A percentile compares a stretch with the other conserved stretches of the same genome.
phyloP scores from a whole-genome alignment of 2,329 filamentous ascomycete species.

The Sporothrix protearum region DNA sequence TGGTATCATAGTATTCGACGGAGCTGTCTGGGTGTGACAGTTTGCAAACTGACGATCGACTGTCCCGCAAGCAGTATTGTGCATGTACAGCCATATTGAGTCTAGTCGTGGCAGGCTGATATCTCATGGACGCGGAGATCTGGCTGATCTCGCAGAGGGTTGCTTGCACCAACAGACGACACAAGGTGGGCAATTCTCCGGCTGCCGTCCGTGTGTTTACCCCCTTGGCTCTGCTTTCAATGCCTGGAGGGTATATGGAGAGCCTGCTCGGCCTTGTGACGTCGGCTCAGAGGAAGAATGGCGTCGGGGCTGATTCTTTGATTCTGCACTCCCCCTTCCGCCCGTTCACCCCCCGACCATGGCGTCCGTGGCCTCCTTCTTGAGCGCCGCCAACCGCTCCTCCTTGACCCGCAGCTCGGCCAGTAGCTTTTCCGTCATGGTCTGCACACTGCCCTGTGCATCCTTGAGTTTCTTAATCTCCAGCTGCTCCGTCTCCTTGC shows the following conservation, averaged over 20 bases:
- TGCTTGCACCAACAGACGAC: not conserved
- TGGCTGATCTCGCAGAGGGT: not conserved
- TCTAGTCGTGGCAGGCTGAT: not conserved
- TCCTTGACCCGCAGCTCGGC: conserved; percentile 63
- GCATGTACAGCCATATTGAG: not conserved
- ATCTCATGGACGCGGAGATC: not conserved
- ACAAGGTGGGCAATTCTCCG: not conserved
- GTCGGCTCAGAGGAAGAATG: not conserved
- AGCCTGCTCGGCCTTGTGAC: not conserved
- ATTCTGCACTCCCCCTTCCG: not conserved
- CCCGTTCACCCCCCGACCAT: conserved; percentile 25
- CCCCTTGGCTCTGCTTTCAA: not conserved
- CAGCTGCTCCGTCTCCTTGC: conserved; percentile 63
- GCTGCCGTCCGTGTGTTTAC: not conserved
- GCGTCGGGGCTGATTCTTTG: not conserved
- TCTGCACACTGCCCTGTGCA: conserved; percentile 61
- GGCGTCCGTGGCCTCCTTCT: conserved; percentile 43
- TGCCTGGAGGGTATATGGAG: not conserved
- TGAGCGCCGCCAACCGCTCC: conserved; percentile 56
- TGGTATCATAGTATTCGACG: not conserved
- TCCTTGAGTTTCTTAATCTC: conserved; percentile 60
- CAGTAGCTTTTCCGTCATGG: conserved; percentile 57
- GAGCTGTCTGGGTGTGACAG: not conserved
- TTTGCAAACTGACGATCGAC: not conserved
- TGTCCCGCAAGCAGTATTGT: not conserved